phyloP scores from a whole-genome alignment of 495 filamentous ascomycete species.

The Penicillium macrosclerotiorum region DNA sequence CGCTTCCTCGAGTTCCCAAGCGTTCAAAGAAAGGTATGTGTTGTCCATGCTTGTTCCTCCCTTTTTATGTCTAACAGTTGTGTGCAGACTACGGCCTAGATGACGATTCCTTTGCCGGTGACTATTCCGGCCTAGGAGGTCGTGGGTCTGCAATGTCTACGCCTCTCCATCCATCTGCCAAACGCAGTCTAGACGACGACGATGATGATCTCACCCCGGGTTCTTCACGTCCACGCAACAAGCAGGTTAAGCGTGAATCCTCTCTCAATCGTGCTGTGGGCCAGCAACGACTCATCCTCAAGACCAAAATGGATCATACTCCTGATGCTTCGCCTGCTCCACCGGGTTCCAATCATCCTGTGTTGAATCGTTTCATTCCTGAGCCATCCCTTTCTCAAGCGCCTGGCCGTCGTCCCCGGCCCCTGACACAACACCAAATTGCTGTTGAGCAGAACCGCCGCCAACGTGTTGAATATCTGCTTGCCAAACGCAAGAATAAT shows the following conservation, averaged over 20 bases:
- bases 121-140: conserved; percentile 34
- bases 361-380: conserved; percentile 47
- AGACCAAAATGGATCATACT: conserved; percentile 48
- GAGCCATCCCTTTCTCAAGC: conserved; percentile 35
- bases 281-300: conserved; percentile 47
- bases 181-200: conserved; percentile 33
- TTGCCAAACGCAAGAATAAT: conserved; percentile 66
- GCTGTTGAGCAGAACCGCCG: conserved; percentile 87
- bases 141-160: conserved; percentile 42
- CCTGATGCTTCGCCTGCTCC: conserved; percentile 50
- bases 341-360: conserved; percentile 45
- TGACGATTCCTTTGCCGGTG: conserved; percentile 35
- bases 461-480: conserved; percentile 81
- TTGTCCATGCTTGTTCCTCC: conserved; percentile 3
- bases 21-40: conserved; percentile 55
- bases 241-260: conserved; percentile 37
- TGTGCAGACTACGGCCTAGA: conserved; percentile 34
- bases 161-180: conserved; percentile 38
- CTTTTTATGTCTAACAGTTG: neutral
- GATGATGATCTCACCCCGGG: conserved; percentile 40
- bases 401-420: conserved; percentile 63
- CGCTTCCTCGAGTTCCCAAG: conserved; percentile 53
- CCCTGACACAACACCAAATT: conserved; percentile 88
- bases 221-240: conserved; percentile 33
- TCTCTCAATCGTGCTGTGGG: conserved; percentile 35